A percentile compares a stretch with the other conserved stretches of the same genome.
Conservation (phyloP, 306 rosid genomes). For the Ormosia semicastrata region DNA sequence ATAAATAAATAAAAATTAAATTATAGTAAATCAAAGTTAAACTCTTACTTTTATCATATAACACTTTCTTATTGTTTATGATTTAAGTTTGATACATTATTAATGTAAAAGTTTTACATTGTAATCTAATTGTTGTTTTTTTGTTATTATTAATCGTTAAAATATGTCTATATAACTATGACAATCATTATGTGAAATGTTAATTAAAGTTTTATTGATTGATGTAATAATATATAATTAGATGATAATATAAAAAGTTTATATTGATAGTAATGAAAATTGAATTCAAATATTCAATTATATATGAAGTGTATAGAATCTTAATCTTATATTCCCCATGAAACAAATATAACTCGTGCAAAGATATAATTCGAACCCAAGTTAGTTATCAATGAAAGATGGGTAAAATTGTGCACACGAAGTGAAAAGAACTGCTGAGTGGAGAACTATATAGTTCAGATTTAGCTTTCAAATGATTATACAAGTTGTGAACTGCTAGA, state of each 20-base stretch:
- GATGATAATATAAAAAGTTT: neutral
- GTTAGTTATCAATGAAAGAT: neutral
- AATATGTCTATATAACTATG: no score
- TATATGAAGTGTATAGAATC: no score
- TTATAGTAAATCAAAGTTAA: no score
- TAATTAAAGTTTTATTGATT: neutral
- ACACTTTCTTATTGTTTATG: no score
- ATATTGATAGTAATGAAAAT: neutral
- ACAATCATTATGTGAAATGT: no score
- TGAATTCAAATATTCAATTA: no score
- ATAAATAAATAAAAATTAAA: no score
- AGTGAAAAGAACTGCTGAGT: neutral
- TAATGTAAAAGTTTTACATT: neutral
- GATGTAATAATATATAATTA: neutral
- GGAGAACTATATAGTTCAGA: slow-evolving; percentile 1
- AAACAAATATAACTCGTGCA: no score
- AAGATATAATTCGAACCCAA: neutral
- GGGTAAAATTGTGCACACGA: neutral
- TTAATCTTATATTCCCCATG: no score
- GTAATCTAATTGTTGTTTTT: neutral
- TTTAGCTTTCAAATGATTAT: slow-evolving; percentile 31
- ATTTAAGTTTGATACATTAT: no score
- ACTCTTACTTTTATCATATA: no score
- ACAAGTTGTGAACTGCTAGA: neutral
- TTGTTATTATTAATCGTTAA: neutral